Conservation (phyloP, 768 basidiomycete species). For the Hericium erinaceus region DNA sequence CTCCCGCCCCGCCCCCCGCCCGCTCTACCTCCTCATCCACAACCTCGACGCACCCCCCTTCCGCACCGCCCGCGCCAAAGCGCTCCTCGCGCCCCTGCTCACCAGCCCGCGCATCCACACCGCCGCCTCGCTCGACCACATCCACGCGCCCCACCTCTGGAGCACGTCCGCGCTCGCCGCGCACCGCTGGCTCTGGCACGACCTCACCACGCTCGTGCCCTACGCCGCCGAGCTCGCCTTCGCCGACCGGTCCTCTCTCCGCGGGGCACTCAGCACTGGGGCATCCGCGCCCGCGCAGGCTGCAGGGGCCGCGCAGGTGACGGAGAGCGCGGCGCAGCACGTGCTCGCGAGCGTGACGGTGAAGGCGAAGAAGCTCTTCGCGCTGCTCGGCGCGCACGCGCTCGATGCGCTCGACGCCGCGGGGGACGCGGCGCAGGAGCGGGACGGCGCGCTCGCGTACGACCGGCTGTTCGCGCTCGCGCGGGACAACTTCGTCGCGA, state of each 20-base stretch:
- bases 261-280: not conserved
- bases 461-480: conserved; percentile 66
- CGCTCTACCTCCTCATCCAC: conserved; percentile 77
- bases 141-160: conserved; percentile 80
- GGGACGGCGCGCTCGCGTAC: conserved; percentile 50
- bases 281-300: conserved; percentile 2
- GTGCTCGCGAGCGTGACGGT: conserved; percentile 82
- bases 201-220: conserved; percentile 56
- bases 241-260: not conserved
- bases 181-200: conserved; percentile 71
- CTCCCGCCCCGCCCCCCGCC: conserved; percentile 14
- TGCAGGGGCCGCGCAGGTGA: conserved; percentile 31
- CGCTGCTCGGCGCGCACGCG: conserved; percentile 58
- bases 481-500: conserved; percentile 78
- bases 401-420: conserved; percentile 46
- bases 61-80: conserved; percentile 52
- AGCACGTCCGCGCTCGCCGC: conserved; percentile 50
- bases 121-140: conserved; percentile 78
- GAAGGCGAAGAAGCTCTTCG: conserved; percentile 79
- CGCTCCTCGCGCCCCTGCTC: conserved; percentile 64
- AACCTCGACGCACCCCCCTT: conserved; percentile 77
- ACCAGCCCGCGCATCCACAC: conserved; percentile 72
- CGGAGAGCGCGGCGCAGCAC: conserved; percentile 70
- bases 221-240: conserved; percentile 6
- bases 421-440: conserved; percentile 30